Percentiles rank a stretch among this genome's conserved stretches.
Evolutionary conservation across 495 filamentous ascomycete genomes (phyloP).

Genomic region (Xylaria acuta): DNA sequence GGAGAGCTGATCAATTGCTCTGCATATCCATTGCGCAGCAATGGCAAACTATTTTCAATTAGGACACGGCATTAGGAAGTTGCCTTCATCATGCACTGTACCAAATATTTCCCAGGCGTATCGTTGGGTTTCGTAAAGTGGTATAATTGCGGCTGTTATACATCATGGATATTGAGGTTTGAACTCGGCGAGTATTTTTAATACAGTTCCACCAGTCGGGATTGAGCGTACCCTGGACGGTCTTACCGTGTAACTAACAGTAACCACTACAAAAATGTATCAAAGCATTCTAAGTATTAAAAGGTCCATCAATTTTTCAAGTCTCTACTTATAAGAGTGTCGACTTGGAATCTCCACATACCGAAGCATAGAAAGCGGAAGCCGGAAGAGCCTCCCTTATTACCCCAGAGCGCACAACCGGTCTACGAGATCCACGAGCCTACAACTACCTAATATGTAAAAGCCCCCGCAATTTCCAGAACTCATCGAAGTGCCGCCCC

Average conservation of each 20-base stretch:
- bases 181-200: too few species aligned
- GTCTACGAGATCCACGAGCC: neutral
- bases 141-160: neutral
- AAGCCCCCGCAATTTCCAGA: slow-evolving; percentile 15
- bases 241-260: too few species aligned
- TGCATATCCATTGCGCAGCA: neutral
- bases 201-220: too few species aligned
- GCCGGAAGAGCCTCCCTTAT: slow-evolving; percentile 16
- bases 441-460: neutral
- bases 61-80: neutral
- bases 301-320: neutral
- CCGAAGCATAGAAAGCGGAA: slow-evolving; percentile 4
- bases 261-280: neutral
- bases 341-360: neutral
- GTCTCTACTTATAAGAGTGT: neutral
- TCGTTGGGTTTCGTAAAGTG: neutral
- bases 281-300: neutral
- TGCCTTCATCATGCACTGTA: neutral
- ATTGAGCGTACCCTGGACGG: too few species aligned
- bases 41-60: neutral
- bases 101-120: neutral
- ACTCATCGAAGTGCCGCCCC: slow-evolving; percentile 18
- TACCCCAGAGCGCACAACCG: neutral
- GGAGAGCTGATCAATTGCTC: neutral
- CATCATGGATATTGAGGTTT: neutral